Base-by-base conservation (phyloP, 2,329 filamentous ascomycete genomes). In the Lecanicillium sp. region DNA sequence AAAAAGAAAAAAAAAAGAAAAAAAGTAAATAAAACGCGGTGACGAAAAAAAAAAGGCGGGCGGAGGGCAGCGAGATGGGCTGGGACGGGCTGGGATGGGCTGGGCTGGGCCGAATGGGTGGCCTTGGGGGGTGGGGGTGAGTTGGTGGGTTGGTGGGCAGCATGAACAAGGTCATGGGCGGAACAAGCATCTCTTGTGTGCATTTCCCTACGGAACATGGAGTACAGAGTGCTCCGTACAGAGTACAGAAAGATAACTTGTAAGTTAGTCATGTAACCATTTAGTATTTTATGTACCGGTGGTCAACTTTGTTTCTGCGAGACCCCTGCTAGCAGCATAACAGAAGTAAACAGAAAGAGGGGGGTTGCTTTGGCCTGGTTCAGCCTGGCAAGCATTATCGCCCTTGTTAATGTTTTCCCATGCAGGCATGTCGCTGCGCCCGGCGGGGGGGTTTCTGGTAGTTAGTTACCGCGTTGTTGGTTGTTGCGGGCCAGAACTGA, bases 1-100 rank as follows among this genome's bases (percentile, higher is more conserved):
- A 29, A 23, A 30, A 33, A 40, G 30, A 50, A 29, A 24, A 43
- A 37, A 46, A 30, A 15, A 27, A 46, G 37, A 17, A 26, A 37
- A 40, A 37, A 37, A 45, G 24, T 14, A n/a, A 40, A 27, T 14
- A 4, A 35, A 24, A 36, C 29, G 29, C 29, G 29, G 29, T 32
- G 29, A 32, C 29, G 15, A 43, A 23, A 19, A 26, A 15, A 30
- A 20, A 10, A 20, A 26, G 32, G 40, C 30, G 21, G 11, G 29
- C 29, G 15, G 29, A 10, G 29, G 11, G 11, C 12, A 32, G 29
- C 29, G 12, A 32, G 15, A 14, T 6, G 5, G 5, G 29, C 15
- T 10, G 29, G 4, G 5, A 4, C 29, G 29, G 12, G 29, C 11
- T 32, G 29, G 29, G 29, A n/a, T 32, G 6, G 26, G 26, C 26